These are phyloP conservation scores for Letharia columbiana DNA, from an alignment of 495 filamentous ascomycete species.

Conservation along the genomic window DNA sequence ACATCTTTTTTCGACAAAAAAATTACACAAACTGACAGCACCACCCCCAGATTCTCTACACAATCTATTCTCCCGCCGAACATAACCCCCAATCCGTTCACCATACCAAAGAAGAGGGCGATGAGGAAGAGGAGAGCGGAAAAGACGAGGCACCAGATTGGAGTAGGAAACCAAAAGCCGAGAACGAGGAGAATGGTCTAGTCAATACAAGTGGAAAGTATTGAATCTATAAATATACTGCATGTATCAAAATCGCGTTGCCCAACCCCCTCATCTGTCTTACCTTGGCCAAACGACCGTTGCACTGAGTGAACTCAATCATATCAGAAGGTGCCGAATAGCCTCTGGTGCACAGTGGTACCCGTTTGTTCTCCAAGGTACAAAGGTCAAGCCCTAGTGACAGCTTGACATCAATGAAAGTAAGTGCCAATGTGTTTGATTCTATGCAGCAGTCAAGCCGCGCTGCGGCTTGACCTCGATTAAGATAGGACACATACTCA, in stretches of 20 bases:
- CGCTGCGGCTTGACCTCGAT: not conserved
- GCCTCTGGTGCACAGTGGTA: not conserved
- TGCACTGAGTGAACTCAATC: not conserved
- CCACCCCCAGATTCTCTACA: slow-evolving; percentile 46
- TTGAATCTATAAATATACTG: not conserved
- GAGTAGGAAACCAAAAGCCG: slow-evolving; percentile 44
- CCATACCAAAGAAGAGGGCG: slow-evolving; percentile 52
- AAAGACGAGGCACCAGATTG: slow-evolving; percentile 54
- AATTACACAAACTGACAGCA: not conserved
- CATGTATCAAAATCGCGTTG: not conserved
- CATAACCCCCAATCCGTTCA: slow-evolving; percentile 50
- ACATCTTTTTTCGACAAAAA: not conserved
- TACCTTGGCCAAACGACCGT: not conserved
- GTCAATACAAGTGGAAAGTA: slow-evolving; percentile 35
- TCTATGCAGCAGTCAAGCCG: not conserved
- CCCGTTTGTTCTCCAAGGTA: not conserved
- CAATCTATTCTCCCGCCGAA: slow-evolving; percentile 55
- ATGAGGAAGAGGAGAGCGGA: slow-evolving; percentile 51
- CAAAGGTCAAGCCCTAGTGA: not conserved
- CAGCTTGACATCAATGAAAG: not conserved
- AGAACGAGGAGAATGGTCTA: slow-evolving; percentile 49
- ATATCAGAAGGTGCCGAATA: not conserved
- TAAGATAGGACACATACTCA: not conserved
- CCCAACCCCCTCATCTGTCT: not conserved
- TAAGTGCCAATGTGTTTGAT: not conserved